Evolutionary conservation across 345 rosid genomes (phyloP), one percentile per base, ranked within the genome.

Genomic region (Draba incana): DNA sequence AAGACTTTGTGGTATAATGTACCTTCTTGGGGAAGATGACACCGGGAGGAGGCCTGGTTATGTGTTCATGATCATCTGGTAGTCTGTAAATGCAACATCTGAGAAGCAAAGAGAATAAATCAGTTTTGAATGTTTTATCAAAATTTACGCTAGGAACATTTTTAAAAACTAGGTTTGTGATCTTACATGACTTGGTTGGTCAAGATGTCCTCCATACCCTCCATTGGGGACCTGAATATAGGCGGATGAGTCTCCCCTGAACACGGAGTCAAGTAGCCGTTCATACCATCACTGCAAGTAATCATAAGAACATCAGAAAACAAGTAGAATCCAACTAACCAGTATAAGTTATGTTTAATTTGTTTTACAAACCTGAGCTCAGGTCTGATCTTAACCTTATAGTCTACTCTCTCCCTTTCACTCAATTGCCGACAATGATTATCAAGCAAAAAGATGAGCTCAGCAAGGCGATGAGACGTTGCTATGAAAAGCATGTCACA

Each of bases 271-370:
- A 94, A 81, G 77, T 84, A 94, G 64, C 99, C 99, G 24, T 95
- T 92, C 98, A 95, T 89, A 65, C 97, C 97, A 81, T 82, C 99
- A 77, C 99, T 94, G 95, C 90, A 88, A 8, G 75, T n/a, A 87
- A 58, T 57, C 78, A 67, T 63, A 81, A 79, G 60, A 64, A 49
- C 66, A 78, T 80, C 84, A 91, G 78, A 51, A 39, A 66, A 61
- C 51, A 24, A 35, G 37, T 23, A 23, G 23, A 3, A 10, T 35
- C 25, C 16, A 48, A 66, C 56, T 48, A 15, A 45, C 51, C 30
- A 37, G 39, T 28, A 66, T 25, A 16, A 52, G 45, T 25, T 44
- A 1, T 37, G 43, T 3, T 61, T n/a, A 33, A 38, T 41, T 15
- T 44, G 48, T 27, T 60, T 47, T 38, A 79, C 94, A 76, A 70